Conservation (phyloP, 495 filamentous ascomycete species). For the Neurospora tetrasperma region DNA sequence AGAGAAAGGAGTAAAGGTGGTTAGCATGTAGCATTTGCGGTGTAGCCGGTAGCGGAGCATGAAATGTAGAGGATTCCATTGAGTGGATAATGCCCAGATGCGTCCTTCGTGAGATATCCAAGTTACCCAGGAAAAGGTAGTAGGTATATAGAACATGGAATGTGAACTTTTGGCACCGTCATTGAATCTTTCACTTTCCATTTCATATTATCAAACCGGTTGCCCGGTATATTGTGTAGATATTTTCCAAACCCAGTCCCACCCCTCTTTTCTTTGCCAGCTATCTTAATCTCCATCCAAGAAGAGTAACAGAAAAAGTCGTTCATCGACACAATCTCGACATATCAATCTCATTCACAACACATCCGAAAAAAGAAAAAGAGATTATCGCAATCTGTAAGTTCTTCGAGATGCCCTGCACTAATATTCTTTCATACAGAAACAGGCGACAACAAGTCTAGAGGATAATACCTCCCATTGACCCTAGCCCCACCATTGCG, state of each 20-base stretch:
- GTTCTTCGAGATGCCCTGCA: background rate
- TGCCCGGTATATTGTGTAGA: background rate
- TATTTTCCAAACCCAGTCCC: background rate
- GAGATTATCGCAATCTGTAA: background rate
- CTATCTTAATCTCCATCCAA: background rate
- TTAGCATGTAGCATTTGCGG: background rate
- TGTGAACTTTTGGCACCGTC: background rate
- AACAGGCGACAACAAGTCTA: slow-evolving; percentile 3
- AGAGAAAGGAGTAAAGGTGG: background rate
- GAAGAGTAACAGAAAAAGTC: background rate
- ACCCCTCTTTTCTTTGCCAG: background rate
- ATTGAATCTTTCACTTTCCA: background rate
- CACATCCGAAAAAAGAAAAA: background rate
- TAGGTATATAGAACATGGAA: background rate
- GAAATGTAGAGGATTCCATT: background rate
- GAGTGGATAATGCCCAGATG: background rate
- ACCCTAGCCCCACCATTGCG: background rate
- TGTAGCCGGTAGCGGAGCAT: background rate
- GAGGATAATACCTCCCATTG: background rate
- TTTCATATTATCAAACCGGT: background rate
- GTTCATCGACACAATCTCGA: background rate
- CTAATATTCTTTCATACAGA: background rate
- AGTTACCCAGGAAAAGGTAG: background rate
- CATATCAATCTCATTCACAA: background rate
- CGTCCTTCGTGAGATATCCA: background rate